Evolutionary conservation across 2,329 filamentous ascomycete genomes (phyloP).

Genomic region (Dactylellina parvicollis): DNA sequence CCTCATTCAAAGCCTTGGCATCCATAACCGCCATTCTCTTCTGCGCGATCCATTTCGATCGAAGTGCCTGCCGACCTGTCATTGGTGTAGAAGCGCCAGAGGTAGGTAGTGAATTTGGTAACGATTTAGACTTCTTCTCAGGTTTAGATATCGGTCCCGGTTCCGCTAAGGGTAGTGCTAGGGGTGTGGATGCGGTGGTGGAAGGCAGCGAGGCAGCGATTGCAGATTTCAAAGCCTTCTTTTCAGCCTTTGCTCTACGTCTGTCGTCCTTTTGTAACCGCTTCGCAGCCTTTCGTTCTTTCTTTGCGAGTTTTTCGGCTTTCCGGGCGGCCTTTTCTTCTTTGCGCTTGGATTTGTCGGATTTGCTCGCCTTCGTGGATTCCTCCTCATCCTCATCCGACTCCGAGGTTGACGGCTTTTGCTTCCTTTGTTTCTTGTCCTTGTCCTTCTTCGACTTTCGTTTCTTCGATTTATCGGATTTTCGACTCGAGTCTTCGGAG

Average conservation of each 20-base stretch:
- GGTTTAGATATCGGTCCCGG: not conserved
- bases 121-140: slow-evolving; percentile 33
- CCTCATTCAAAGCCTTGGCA: slow-evolving; percentile 82
- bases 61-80: slow-evolving; percentile 75
- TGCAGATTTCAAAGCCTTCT: slow-evolving; percentile 44
- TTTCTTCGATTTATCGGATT: slow-evolving; percentile 57
- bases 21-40: slow-evolving; percentile 87
- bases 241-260: slow-evolving; percentile 47
- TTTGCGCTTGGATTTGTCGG: slow-evolving; percentile 64
- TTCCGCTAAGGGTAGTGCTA: slow-evolving; percentile 58
- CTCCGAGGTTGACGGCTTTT: slow-evolving; percentile 57
- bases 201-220: slow-evolving; percentile 57
- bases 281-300: slow-evolving; percentile 60
- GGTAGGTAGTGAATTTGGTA: slow-evolving; percentile 55
- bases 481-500: slow-evolving; percentile 56
- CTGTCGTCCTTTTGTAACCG: slow-evolving; percentile 57
- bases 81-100: slow-evolving; percentile 65
- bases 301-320: slow-evolving; percentile 63
- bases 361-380: slow-evolving; percentile 60
- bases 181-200: slow-evolving; percentile 58
- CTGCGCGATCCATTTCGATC: slow-evolving; percentile 85
- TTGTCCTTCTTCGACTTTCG: slow-evolving; percentile 56
- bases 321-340: slow-evolving; percentile 65
- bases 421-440: slow-evolving; percentile 54
- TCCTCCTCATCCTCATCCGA: slow-evolving; percentile 60